Evolutionary conservation across 257 asterid genomes (phyloP).

Genomic region (Jasminum sambac): DNA sequence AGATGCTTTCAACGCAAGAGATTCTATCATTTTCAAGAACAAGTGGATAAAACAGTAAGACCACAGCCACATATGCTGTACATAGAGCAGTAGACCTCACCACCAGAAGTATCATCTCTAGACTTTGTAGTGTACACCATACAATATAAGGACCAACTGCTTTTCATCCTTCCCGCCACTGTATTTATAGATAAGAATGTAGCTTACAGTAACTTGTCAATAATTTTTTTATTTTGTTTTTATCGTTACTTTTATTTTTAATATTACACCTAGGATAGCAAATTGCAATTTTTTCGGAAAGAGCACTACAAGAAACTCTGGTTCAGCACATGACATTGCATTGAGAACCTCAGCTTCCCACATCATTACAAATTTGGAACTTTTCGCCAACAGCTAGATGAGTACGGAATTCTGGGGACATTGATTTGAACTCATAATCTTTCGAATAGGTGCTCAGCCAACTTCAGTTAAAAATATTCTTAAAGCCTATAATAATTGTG

Average conservation of each 20-base stretch:
- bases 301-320: neutral
- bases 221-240: too few species aligned
- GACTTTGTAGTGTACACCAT: too few species aligned
- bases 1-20: neutral
- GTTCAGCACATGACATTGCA: neutral
- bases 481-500: neutral
- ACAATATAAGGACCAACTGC: neutral
- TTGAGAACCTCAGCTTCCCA: neutral
- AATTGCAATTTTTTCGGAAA: neutral
- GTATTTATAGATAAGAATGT: neutral
- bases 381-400: neutral
- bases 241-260: too few species aligned
- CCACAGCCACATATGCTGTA: constrained; percentile 7
- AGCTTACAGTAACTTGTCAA: neutral
- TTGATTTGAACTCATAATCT: neutral
- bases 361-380: neutral
- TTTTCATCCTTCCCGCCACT: neutral
- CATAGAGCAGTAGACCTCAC: constrained; percentile 4
- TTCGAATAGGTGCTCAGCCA: neutral
- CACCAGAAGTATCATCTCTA: constrained; percentile 2
- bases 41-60: constrained; percentile 5
- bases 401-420: neutral
- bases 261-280: neutral
- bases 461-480: neutral
- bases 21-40: neutral